Percentiles rank a stretch among this genome's conserved stretches.
Conservation (phyloP, 306 rosid species). For the Lathyrus aphaca region DNA sequence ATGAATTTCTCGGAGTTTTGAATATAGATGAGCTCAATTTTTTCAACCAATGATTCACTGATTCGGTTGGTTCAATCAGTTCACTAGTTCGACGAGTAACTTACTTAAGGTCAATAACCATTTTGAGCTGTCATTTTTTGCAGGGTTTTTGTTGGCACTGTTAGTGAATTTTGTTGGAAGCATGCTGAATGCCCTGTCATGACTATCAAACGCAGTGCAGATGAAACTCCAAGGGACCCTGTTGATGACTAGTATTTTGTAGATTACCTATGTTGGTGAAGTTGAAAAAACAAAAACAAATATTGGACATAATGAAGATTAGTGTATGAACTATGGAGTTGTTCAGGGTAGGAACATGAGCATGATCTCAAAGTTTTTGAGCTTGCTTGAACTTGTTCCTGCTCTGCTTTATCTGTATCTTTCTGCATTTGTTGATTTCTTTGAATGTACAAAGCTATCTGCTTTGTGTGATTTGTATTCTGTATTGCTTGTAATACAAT, state of each 20-base stretch:
- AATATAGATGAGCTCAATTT: background rate
- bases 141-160: slow-evolving; percentile 98
- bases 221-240: slow-evolving; percentile 88
- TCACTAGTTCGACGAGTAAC: background rate
- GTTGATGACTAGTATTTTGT: slow-evolving; percentile 74
- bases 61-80: background rate
- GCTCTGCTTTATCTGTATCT: slow-evolving; percentile 13
- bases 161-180: slow-evolving; percentile 91
- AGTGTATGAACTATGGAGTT: slow-evolving; percentile 19
- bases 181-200: slow-evolving; percentile 98
- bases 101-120: background rate
- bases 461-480: slow-evolving; percentile 2
- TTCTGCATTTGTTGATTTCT: slow-evolving; percentile 24
- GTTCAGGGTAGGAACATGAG: slow-evolving; percentile 21
- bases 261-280: slow-evolving; percentile 19
- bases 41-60: background rate
- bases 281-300: background rate
- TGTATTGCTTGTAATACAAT: slow-evolving; percentile 16
- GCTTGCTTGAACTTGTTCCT: slow-evolving; percentile 23
- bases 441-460: slow-evolving; percentile 33
- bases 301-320: slow-evolving; percentile 16
- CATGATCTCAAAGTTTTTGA: slow-evolving; percentile 15
- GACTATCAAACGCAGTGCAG: slow-evolving; percentile 81
- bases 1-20: background rate
- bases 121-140: slow-evolving; percentile 18